Percentiles rank a stretch among this genome's conserved stretches.
These are phyloP conservation scores for Isabelozyma rhagii DNA, from an alignment of 805 yeast genomes.

Conservation along the genomic window DNA sequence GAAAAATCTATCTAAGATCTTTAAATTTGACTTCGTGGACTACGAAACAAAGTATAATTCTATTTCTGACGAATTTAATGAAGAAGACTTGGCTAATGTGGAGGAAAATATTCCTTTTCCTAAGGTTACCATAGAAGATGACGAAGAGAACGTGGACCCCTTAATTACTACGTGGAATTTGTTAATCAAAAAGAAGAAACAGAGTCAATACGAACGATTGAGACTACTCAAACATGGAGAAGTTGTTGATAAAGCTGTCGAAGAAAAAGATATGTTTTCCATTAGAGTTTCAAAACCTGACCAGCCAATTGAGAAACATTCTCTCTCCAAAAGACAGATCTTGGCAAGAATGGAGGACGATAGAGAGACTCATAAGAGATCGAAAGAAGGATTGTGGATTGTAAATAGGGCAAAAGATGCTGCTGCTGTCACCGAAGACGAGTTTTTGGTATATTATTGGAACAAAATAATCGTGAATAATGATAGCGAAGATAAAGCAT, in stretches of 20 bases:
- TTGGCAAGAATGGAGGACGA: constrained; percentile 86
- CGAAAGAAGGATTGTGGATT: constrained; percentile 80
- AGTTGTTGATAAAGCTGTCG: constrained; percentile 19
- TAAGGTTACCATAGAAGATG: constrained; percentile 17
- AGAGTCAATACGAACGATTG: constrained; percentile 50
- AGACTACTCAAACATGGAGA: constrained; percentile 34
- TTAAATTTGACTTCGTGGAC: constrained; percentile 25
- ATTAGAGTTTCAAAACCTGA: constrained; percentile 8
- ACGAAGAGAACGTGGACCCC: constrained; percentile 21
- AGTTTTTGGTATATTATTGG: constrained; percentile 46
- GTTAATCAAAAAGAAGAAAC: constrained; percentile 43
- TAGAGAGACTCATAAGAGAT: constrained; percentile 82
- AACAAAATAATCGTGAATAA: constrained; percentile 42
- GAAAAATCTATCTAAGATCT: constrained; percentile 32
- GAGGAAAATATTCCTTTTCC: constrained; percentile 34
- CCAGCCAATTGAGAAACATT: constrained; percentile 6
- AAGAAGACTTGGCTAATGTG: constrained; percentile 31
- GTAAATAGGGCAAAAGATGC: constrained; percentile 46
- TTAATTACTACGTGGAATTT: constrained; percentile 45
- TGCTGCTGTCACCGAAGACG: constrained; percentile 34
- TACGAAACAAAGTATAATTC: constrained; percentile 26
- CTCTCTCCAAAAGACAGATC: constrained; percentile 49
- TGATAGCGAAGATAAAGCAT: constrained; percentile 41
- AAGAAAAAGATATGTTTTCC: constrained; percentile 25
- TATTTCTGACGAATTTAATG: constrained; percentile 26